These are phyloP conservation scores for Neonectria magnoliae DNA, from an alignment of 2,329 filamentous ascomycete genomes.

Conservation along the genomic window DNA sequence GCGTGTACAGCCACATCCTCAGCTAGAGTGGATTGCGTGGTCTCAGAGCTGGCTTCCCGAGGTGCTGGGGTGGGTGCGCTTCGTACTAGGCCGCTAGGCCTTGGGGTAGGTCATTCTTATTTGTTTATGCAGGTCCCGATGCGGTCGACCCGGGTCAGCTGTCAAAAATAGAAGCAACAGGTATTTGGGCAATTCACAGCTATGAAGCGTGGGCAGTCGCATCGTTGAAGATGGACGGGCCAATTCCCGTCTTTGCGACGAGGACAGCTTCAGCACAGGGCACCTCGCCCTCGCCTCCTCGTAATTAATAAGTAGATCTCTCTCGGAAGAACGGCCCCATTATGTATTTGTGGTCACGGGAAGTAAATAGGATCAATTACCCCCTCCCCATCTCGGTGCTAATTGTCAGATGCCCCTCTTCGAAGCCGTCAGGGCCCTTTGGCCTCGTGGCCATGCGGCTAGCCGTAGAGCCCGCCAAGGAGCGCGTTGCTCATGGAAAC, in stretches of 20 bases:
- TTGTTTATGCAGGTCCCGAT: conserved; percentile 18
- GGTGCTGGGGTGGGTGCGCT: neutral
- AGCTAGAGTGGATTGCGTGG: conserved; percentile 13
- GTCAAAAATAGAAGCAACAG: conserved; percentile 3
- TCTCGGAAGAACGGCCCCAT: conserved; percentile 9
- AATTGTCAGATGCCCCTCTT: conserved; percentile 5
- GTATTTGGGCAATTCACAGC: neutral
- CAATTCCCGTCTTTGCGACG: neutral
- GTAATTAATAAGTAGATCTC: neutral
- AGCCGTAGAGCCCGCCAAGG: conserved; percentile 1
- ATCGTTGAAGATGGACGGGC: neutral
- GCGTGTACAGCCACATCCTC: conserved; percentile 22
- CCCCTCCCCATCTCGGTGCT: conserved; percentile 5
- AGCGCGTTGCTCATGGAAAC: conserved; percentile 29
- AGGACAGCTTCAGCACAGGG: neutral
- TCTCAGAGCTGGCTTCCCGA: conserved; percentile 17
- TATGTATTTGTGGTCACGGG: neutral
- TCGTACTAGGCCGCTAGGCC: conserved; percentile 4
- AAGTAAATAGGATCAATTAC: conserved; percentile 7
- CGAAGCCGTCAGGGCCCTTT: neutral
- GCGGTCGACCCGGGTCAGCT: conserved; percentile 1
- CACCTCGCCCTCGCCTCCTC: neutral
- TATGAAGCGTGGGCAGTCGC: neutral
- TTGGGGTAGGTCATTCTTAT: conserved; percentile 12
- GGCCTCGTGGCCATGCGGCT: conserved; percentile 31